phyloP scores from a whole-genome alignment of 306 rosid genomes.

The Rosa chinensis region DNA sequence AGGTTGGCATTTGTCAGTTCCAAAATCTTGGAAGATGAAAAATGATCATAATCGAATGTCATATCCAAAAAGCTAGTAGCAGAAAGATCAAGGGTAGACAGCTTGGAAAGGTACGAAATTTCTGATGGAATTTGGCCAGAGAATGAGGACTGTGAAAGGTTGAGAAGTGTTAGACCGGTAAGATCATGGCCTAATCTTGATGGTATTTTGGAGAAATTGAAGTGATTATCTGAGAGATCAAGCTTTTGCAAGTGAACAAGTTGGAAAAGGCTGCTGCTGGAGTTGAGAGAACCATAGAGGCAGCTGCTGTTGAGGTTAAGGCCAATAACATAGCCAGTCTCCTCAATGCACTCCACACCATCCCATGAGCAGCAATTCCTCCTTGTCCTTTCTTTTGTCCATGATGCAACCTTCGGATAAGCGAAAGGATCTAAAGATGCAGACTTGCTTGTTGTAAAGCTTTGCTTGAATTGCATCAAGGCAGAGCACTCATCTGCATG shows the following conservation, averaged over 20 bases:
- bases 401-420: constrained; percentile 16
- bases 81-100: background rate
- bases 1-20: background rate
- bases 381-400: background rate
- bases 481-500: constrained; percentile 2
- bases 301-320: constrained; percentile 22
- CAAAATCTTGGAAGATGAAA: no score
- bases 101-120: constrained; percentile 1
- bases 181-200: constrained; percentile 9
- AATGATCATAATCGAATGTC: no score
- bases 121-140: constrained; percentile 11
- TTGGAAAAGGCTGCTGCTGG: constrained; percentile 23
- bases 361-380: constrained; percentile 23
- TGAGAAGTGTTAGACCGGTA: background rate
- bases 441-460: background rate
- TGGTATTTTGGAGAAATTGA: constrained; percentile 30
- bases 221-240: constrained; percentile 25
- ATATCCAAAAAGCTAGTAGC: no score
- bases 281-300: constrained; percentile 21
- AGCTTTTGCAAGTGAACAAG: constrained; percentile 19
- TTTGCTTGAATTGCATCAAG: constrained; percentile 13
- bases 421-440: background rate
- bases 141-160: background rate
- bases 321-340: constrained; percentile 13
- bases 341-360: constrained; percentile 6